Percentiles rank a stretch among this genome's conserved stretches.
phyloP scores from a whole-genome alignment of 2,329 filamentous ascomycete species.

The Aciculosporium take region DNA sequence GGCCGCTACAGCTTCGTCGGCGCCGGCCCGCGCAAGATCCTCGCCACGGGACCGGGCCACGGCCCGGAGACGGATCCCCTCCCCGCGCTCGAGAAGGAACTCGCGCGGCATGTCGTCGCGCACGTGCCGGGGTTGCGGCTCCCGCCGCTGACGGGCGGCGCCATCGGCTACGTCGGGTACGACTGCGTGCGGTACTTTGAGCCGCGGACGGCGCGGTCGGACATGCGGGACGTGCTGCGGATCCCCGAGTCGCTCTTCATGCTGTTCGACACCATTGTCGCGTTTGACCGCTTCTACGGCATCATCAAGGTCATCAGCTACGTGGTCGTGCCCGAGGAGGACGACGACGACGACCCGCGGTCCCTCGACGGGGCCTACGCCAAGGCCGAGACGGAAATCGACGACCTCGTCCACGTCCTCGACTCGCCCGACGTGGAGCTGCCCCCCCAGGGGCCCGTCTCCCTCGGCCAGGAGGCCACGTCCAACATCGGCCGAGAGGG shows the following conservation, averaged over 20 bases:
- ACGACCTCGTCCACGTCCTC: constrained; percentile 55
- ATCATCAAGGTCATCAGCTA: constrained; percentile 91
- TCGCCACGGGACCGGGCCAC: constrained; percentile 79
- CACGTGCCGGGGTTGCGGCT: constrained; percentile 70
- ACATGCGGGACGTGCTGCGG: constrained; percentile 75
- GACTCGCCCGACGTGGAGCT: constrained; percentile 62
- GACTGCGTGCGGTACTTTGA: constrained; percentile 97
- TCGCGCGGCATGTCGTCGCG: constrained; percentile 65
- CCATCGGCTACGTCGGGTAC: constrained; percentile 93
- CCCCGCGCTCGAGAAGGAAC: constrained; percentile 65
- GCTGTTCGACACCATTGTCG: constrained; percentile 88
- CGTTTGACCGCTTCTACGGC: constrained; percentile 89
- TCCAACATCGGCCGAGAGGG: constrained; percentile 84
- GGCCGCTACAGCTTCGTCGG: constrained; percentile 94
- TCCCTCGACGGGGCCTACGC: constrained; percentile 52
- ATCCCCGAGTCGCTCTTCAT: constrained; percentile 95
- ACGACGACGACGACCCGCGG: constrained; percentile 24
- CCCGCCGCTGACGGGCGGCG: constrained; percentile 78
- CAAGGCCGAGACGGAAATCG: constrained; percentile 49
- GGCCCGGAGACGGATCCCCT: constrained; percentile 75
- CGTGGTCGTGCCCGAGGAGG: constrained; percentile 53
- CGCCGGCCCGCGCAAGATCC: constrained; percentile 61
- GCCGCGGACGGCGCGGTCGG: constrained; percentile 78
- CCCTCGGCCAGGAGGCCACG: constrained; percentile 61
- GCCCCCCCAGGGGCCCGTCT: constrained; percentile 60